Evolutionary conservation across 2,329 filamentous ascomycete genomes (phyloP), one percentile per base, ranked within the genome.

Genomic region (Hymenotorrendiella dingleyae): DNA sequence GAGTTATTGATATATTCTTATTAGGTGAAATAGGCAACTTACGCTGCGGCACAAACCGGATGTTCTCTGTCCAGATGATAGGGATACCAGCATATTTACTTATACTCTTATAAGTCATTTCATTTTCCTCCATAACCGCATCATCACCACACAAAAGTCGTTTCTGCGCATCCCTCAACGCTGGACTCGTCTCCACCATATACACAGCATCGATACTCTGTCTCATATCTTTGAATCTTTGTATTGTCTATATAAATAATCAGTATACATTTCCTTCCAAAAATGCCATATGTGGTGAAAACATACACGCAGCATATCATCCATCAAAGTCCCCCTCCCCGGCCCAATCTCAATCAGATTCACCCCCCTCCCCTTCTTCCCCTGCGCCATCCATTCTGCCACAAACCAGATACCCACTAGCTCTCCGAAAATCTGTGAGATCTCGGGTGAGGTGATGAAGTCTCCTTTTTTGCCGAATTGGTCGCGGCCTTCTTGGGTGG

Each of bases 371-470:
- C 69, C 78, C 42, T 78, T 84, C 47, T 74, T 75, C 12, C 89
- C 90, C 63, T 98, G 93, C 29, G 85, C 84, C 63, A 97, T 86
- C 91, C 93, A 98, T 71, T 98, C 93, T 30, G 91, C 82, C 39
- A 97, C 83, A 48, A 95, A 82, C 93, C 93, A 98, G 55, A 98
- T 78, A 4, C 88, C 93, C 43, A 97, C 73, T 21, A 98, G 73
- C 67, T 98, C 93, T 19, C 93, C 93, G 66, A 98, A 98, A 10
- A 97, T 77, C 62, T 97, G 93, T 1, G 90, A 96, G 56, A 98
- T 97, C 65, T 98, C 93, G 0, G 93, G 93, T 0, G 90, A 96
- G 0, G 93, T 98, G 39, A 97, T 84, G 61, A 98, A 98, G 65
- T 98, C 93, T 20, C 93, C 93, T 59, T 87, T 86, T 42, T 78